Base-by-base conservation (phyloP, 148 eudicot genomes). In the Fagopyrum esculentum region DNA sequence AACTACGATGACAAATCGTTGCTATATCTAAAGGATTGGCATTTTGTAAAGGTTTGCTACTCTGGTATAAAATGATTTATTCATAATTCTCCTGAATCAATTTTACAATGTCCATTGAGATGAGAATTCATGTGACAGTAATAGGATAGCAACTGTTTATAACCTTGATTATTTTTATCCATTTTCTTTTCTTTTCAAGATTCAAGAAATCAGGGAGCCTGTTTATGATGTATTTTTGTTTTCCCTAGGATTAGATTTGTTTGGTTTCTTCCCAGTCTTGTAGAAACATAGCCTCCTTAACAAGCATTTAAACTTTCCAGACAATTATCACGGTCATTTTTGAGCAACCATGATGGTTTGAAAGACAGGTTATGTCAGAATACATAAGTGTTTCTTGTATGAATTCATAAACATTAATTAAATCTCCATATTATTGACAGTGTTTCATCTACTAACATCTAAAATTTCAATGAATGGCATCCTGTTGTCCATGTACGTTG, bases 21-120 rank as follows among this genome's bases (percentile, higher is more conserved):
- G 6, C 78, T 92, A 78, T 96, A 96, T 83, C 77, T 96, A 82
- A 96, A 96, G 77, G 99, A 96, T 78, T 96, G 99, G 99, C 99
- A 96, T 80, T 96, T 96, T 80, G 98, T 89, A 44, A 95, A 92
- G 99, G 99, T 95, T 70, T 75, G 78, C 60, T 66, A 45, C 30
- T 71, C 46, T 64, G 46, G 45, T 64, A 30, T 64, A 17, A 10
- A 26, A 61, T 57, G 6, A 3, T 10, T 4, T 64, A 10, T 64
- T 61, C 69, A 35, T 11, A 63, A 10, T 63, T 35, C 45, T 63
- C 6, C 9, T 29, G 69, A 30, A 15, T 63, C 45, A 30, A 0
- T 63, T 63, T 63, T 63, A 29, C 35, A 63, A 10, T 63, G 16
- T 63, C 45, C 6, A 29, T 63, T 10, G n/a, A 59, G 40, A 63